Base-by-base conservation (phyloP, 176 grass and related monocot species). In the Oryza longistaminata region DNA sequence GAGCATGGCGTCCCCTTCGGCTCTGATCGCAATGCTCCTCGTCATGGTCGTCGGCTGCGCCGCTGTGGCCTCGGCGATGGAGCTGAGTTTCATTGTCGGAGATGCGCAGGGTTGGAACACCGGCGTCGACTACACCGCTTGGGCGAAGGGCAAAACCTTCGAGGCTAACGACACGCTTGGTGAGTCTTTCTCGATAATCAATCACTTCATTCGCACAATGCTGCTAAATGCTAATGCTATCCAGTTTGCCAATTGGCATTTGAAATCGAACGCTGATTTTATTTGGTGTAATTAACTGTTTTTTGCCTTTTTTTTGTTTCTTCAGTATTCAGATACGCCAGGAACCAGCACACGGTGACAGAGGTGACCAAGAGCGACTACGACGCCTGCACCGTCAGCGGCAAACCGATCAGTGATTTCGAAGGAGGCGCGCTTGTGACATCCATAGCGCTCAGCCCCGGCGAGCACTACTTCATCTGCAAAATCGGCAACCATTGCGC, bases 391-490 rank as follows among this genome's bases (percentile, higher is more conserved):
- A 81, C 89, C 45, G 1, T 70, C 81, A 60, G 21, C 81, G 92
- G 86, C 81, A 0, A 81, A 62, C 14, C 73, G 44, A 91, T 77
- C 77, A 82, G 2, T 29, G 55, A 81, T 70, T 61, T 1, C 35
- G 77, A 0, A 27, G 81, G 53, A n/a, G 1, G 53, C 6, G 53
- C 53, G 7, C 53, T 58, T 58, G 6, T 58, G 17, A 58, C 53
- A 3, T 76, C 86, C 31, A 94, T 73, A 70, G 10, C 35, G 9
- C 88, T 99, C 62, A 39, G 3, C 48, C 2, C 85, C 7, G 93
- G 88, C 44, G 79, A 15, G 25, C 82, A 85, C 71, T 94, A 94
- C 90, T 99, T 82, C 91, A 94, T 99, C 80, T 99, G 96, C 84
- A 48, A 55, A 27, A 1, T 96, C 75, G 0, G 66, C 31, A 11